Base-by-base conservation (phyloP, 2,329 filamentous ascomycete genomes). In the Colletotrichum endophyticum region DNA sequence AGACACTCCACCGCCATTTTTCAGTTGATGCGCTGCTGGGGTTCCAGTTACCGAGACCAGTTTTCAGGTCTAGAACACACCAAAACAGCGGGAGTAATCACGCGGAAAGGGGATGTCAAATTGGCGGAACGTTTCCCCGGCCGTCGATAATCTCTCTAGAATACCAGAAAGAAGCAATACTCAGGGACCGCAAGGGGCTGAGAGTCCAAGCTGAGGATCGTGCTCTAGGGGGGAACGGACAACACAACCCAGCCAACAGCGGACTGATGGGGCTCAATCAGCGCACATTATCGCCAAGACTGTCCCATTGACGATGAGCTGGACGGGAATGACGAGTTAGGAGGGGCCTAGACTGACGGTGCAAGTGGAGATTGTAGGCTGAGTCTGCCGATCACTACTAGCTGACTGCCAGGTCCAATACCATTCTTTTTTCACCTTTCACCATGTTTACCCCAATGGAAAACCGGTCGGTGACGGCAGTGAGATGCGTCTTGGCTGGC, bases 291-390 rank as follows among this genome's bases (percentile, higher is more conserved):
- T 32, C 12, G 36, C 68, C 49, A 66, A 66, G 72, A 12, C 49
- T 56, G 28, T 36, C 28, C 36, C 15, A 12, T 56, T 39, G 32
- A 34, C 61, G 53, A 73, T 15, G 27, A 32, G 27, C 64, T 30
- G 63, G 44, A 66, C 39, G 27, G 49, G 36, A 28, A 63, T 73
- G 73, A 64, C 69, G 73, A 69, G 27, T 39, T 27, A 27, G 36
- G 34, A 49, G 49, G 63, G 62, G 56, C 53, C 68, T 61, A 66
- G 72, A 66, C 71, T 39, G 53, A 39, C 49, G 61, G 34, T 25
- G 49, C 61, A 53, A 39, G 72, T 75, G 72, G 72, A 62, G 61
- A 66, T 61, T 53, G 69, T 30, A 57, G 72, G 68, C 70, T 73
- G 59, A 69, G 70, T 36, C 44, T 53, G 74, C 59, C 66, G 64